phyloP scores from a whole-genome alignment of 1,284 basidiomycete genomes.

The Trichosporon asahii region DNA sequence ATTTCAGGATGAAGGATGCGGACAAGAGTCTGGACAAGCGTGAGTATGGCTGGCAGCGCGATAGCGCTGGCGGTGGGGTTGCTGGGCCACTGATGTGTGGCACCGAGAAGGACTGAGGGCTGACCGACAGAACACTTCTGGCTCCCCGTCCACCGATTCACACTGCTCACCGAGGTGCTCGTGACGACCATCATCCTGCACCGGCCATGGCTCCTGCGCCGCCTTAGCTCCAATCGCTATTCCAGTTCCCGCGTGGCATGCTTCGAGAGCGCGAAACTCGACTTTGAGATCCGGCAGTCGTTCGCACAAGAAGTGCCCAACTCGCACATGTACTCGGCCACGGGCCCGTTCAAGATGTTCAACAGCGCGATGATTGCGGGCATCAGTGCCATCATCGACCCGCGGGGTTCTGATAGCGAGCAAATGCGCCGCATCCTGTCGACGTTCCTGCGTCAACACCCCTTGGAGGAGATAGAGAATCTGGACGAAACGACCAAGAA shows the following conservation, averaged over 20 bases:
- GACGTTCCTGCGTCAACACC: slow-evolving; percentile 49
- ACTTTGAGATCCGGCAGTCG: slow-evolving; percentile 48
- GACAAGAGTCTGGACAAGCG: slow-evolving; percentile 71
- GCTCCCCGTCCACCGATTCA: slow-evolving; percentile 48
- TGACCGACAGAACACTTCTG: slow-evolving; percentile 34
- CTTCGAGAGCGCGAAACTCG: slow-evolving; percentile 50
- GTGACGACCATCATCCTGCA: slow-evolving; percentile 51
- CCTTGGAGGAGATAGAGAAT: slow-evolving; percentile 38
- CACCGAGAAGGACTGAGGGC: neutral
- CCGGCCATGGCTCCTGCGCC: slow-evolving; percentile 48
- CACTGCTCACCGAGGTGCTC: slow-evolving; percentile 48
- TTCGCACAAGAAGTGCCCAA: slow-evolving; percentile 45
- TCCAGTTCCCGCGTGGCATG: slow-evolving; percentile 45
- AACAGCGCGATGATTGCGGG: slow-evolving; percentile 53
- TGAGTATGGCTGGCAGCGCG: slow-evolving; percentile 21
- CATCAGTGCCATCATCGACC: slow-evolving; percentile 51
- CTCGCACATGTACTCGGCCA: slow-evolving; percentile 31
- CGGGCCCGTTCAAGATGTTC: slow-evolving; percentile 50
- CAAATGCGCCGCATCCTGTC: slow-evolving; percentile 49
- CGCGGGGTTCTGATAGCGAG: slow-evolving; percentile 45
- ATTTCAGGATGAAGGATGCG: slow-evolving; percentile 59
- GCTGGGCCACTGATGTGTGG: no score
- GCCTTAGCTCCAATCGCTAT: slow-evolving; percentile 45
- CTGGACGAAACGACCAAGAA: slow-evolving; percentile 51
- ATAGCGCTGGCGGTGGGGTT: no score